Evolutionary conservation across 768 basidiomycete species (phyloP).

Genomic region (Dioszegia hungarica): DNA sequence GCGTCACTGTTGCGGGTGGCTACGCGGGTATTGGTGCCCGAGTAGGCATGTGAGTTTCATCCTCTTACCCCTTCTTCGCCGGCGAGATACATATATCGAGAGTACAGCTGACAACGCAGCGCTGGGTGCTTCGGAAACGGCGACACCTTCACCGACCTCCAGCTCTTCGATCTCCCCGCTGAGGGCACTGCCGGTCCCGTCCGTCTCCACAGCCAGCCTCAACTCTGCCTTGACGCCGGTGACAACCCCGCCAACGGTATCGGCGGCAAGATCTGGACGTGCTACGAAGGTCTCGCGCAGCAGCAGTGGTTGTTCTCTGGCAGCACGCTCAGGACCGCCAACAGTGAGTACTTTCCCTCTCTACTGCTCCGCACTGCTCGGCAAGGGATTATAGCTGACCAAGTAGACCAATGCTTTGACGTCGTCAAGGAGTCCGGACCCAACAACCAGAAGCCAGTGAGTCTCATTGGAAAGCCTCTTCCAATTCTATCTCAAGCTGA

Average conservation of each 20-base stretch:
- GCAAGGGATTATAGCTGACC: background rate
- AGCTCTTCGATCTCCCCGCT: slow-evolving; percentile 17
- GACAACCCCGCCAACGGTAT: slow-evolving; percentile 20
- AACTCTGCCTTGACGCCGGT: slow-evolving; percentile 34
- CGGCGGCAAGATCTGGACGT: slow-evolving; percentile 17
- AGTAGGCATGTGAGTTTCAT: too few species aligned
- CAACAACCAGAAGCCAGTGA: background rate
- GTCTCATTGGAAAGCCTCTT: too few species aligned
- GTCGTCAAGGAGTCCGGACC: background rate
- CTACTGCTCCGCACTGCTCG: too few species aligned
- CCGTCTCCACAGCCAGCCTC: slow-evolving; percentile 13
- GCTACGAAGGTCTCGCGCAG: too few species aligned
- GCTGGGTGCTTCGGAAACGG: slow-evolving; percentile 16
- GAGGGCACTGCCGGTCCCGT: slow-evolving; percentile 17
- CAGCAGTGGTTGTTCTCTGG: too few species aligned
- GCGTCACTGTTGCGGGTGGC: too few species aligned
- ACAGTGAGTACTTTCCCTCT: too few species aligned
- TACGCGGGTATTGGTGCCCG: too few species aligned
- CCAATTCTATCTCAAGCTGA: too few species aligned
- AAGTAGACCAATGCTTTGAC: slow-evolving; percentile 6
- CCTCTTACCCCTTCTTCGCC: too few species aligned
- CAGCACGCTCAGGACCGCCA: too few species aligned
- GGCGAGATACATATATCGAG: too few species aligned
- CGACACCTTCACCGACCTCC: slow-evolving; percentile 7
- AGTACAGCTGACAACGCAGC: background rate